A percentile compares a stretch with the other conserved stretches of the same genome.
These are phyloP conservation scores for Brassica incana DNA, from an alignment of 345 rosid genomes.

Conservation along the genomic window DNA sequence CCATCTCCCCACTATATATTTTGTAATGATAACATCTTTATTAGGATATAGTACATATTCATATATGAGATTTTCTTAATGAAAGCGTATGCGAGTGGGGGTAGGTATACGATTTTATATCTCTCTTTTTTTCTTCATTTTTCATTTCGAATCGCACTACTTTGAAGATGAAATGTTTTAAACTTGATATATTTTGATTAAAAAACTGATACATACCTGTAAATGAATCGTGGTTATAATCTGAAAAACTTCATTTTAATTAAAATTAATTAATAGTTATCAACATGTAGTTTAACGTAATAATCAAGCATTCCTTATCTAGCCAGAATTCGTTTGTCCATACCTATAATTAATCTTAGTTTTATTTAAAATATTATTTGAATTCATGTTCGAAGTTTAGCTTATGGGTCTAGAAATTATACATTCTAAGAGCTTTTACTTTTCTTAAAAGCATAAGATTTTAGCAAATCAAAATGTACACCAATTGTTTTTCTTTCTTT, in stretches of 20 bases:
- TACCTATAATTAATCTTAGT: neutral
- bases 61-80: conserved; percentile 1
- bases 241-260: neutral
- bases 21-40: neutral
- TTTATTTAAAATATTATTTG: neutral
- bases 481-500: neutral
- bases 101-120: conserved; percentile 37
- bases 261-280: neutral
- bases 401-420: neutral
- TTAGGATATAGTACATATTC: neutral
- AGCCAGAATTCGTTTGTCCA: neutral
- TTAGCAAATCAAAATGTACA: neutral
- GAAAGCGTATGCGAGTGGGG: conserved; percentile 37
- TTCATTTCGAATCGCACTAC: conserved; percentile 24
- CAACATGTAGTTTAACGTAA: neutral
- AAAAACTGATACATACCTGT: neutral
- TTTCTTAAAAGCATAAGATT: neutral
- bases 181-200: neutral
- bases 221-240: neutral
- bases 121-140: conserved; percentile 1
- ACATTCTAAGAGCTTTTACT: neutral
- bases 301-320: neutral
- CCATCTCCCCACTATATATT: neutral
- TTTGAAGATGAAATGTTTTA: neutral
- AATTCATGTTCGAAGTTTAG: neutral